phyloP scores from a whole-genome alignment of 495 filamentous ascomycete genomes.

The Glonium stellatum region DNA sequence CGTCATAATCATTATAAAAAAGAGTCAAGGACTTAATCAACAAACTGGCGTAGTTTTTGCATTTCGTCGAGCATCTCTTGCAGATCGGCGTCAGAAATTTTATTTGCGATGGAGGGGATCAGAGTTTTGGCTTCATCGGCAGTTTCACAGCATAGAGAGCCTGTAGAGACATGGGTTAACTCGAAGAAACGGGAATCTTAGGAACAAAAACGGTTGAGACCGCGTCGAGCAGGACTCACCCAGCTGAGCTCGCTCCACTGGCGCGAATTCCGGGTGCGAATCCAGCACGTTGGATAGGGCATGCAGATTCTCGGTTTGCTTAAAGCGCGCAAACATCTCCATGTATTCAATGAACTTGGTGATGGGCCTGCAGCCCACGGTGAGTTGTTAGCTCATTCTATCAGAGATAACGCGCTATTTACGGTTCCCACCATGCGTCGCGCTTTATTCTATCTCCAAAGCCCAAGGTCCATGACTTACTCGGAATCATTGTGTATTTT shows the following conservation, averaged over 20 bases:
- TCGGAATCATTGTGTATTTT: constrained; percentile 48
- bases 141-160: constrained; percentile 81
- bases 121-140: constrained; percentile 94
- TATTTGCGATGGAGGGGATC: constrained; percentile 81
- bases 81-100: constrained; percentile 80
- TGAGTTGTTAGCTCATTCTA: background rate
- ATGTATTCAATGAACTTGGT: constrained; percentile 85
- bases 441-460: constrained; percentile 35
- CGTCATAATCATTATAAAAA: too few relatives aligned
- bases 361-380: constrained; percentile 45
- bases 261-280: constrained; percentile 67
- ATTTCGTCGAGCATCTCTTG: constrained; percentile 86
- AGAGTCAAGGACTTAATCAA: background rate
- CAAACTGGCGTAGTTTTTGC: constrained; percentile 47
- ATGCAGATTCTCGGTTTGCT: constrained; percentile 87
- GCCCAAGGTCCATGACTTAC: constrained; percentile 43
- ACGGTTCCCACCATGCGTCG: constrained; percentile 35
- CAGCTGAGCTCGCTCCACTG: constrained; percentile 89
- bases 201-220: background rate
- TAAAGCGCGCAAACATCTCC: constrained; percentile 88
- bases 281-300: constrained; percentile 78
- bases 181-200: background rate
- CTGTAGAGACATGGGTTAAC: constrained; percentile 38
- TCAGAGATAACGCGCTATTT: background rate
- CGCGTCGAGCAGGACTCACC: constrained; percentile 46